phyloP scores from a whole-genome alignment of 768 basidiomycete species.

The Hericium alpestre region DNA sequence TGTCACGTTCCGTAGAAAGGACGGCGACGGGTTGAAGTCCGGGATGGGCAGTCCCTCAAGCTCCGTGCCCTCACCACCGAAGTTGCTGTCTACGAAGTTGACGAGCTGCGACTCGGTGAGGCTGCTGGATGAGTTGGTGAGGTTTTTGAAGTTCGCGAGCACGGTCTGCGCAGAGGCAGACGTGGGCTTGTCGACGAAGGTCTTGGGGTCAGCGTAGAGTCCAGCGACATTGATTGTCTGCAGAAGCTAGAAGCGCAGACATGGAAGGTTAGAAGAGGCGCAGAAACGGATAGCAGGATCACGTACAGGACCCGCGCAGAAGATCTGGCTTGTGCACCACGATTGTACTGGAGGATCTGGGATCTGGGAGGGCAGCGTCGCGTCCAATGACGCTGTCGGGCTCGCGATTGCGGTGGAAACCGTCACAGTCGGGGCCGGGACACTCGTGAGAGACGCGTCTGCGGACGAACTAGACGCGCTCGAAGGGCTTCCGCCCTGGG shows the following conservation, averaged over 20 bases:
- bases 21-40: slow-evolving; percentile 51
- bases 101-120: slow-evolving; percentile 58
- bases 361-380: slow-evolving; percentile 54
- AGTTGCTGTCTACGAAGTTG: slow-evolving; percentile 63
- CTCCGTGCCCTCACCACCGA: slow-evolving; percentile 79
- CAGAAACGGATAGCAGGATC: background rate
- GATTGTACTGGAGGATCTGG: slow-evolving; percentile 56
- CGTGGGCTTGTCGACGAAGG: slow-evolving; percentile 85
- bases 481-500: background rate
- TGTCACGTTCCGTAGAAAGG: slow-evolving; percentile 60
- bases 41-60: slow-evolving; percentile 51
- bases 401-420: slow-evolving; percentile 55
- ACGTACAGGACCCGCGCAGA: slow-evolving; percentile 69
- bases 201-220: slow-evolving; percentile 74
- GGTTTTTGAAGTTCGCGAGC: slow-evolving; percentile 50
- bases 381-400: slow-evolving; percentile 42
- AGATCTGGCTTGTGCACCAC: slow-evolving; percentile 73
- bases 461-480: background rate
- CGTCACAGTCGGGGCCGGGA: slow-evolving; percentile 24
- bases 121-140: slow-evolving; percentile 11
- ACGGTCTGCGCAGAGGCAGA: slow-evolving; percentile 53
- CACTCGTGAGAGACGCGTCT: background rate
- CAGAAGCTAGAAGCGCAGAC: slow-evolving; percentile 39
- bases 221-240: slow-evolving; percentile 79
- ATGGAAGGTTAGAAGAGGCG: background rate